Evolutionary conservation across 352 stramenopile species (phyloP).

Genomic region (Blastocystis sp.): DNA sequence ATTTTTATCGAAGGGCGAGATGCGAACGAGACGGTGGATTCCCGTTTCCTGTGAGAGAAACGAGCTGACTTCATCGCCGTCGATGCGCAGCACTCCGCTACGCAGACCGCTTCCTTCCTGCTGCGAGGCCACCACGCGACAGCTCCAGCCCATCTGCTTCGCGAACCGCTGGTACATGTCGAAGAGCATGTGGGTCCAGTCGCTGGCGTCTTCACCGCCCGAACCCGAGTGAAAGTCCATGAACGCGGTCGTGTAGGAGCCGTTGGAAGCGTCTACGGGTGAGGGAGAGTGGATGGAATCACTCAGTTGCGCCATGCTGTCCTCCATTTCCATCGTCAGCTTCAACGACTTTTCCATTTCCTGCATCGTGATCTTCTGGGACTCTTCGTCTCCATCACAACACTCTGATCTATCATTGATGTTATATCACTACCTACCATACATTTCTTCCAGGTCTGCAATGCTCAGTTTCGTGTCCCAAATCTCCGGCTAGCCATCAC

Average conservation of each 20-base stretch:
- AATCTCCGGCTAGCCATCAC: constrained; percentile 5
- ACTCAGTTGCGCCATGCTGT: neutral
- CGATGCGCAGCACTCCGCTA: neutral
- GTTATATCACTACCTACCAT: neutral
- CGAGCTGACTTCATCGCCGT: neutral
- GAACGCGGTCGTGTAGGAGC: neutral
- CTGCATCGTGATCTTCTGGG: neutral
- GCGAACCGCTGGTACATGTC: constrained; percentile 28
- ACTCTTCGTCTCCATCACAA: constrained; percentile 4
- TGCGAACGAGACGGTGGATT: constrained; percentile 59
- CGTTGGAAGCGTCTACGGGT: neutral
- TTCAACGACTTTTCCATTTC: constrained; percentile 10
- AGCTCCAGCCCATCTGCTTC: constrained; percentile 12
- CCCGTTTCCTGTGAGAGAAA: constrained; percentile 51
- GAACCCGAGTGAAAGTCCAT: constrained; percentile 23
- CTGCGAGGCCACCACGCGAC: neutral
- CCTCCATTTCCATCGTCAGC: constrained; percentile 12
- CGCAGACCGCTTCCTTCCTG: neutral
- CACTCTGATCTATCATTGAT: neutral
- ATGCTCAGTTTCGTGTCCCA: constrained; percentile 1
- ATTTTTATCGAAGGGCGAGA: constrained; percentile 59
- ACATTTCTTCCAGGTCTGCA: constrained; percentile 21
- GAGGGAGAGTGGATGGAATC: neutral
- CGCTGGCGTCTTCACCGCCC: constrained; percentile 22
- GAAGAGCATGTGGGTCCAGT: constrained; percentile 49